A percentile compares a stretch with the other conserved stretches of the same genome.
phyloP scores from a whole-genome alignment of 257 asterid species.

The Verbascum thapsus region DNA sequence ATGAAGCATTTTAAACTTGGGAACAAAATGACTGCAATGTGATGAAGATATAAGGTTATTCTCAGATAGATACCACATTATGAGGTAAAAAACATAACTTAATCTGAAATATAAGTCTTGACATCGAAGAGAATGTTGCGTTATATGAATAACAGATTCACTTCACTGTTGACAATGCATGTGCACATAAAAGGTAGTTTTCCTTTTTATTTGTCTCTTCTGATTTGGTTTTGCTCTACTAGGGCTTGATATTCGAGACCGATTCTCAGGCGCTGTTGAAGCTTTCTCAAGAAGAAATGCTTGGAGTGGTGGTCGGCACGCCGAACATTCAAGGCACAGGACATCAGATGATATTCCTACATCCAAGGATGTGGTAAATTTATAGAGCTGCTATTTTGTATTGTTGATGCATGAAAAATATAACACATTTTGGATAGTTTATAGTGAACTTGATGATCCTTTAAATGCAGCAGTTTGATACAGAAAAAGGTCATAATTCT shows the following conservation, averaged over 20 bases:
- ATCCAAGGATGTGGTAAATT: slow-evolving; percentile 58
- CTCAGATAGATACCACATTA: slow-evolving; percentile 2
- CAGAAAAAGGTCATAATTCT: slow-evolving; percentile 40
- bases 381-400: too few relatives aligned
- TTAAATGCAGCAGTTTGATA: slow-evolving; percentile 48
- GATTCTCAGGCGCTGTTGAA: slow-evolving; percentile 57
- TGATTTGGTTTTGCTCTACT: slow-evolving; percentile 29
- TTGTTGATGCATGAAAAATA: too few relatives aligned
- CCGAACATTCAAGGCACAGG: slow-evolving; percentile 50
- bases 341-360: slow-evolving; percentile 45
- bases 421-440: too few relatives aligned
- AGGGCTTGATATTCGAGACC: slow-evolving; percentile 52
- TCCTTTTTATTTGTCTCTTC: slow-evolving; percentile 5
- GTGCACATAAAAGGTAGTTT: slow-evolving; percentile 2
- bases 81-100: not conserved
- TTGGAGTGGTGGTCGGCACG: slow-evolving; percentile 42
- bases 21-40: not conserved
- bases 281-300: slow-evolving; percentile 54
- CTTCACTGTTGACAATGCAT: not conserved
- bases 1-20: not conserved
- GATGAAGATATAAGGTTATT: not conserved
- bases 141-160: not conserved
- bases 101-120: not conserved
- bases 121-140: not conserved
- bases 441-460: not conserved